A percentile compares a stretch with the other conserved stretches of the same genome.
Conservation (phyloP, 495 filamentous ascomycete genomes). For the Neurospora sp. region DNA sequence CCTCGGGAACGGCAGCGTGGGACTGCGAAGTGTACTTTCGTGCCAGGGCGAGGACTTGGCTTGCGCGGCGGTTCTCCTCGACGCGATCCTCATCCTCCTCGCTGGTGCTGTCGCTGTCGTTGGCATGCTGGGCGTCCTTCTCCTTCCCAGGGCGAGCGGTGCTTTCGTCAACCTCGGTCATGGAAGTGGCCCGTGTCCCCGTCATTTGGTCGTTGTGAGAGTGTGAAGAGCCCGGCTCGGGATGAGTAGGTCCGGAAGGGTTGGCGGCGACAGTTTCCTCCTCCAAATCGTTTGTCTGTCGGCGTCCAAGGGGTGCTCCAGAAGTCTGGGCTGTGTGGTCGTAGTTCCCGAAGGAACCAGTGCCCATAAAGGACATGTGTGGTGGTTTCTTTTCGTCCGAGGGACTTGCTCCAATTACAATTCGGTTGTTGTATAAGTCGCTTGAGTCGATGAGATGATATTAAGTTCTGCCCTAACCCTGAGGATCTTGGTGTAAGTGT, state of each 20-base stretch:
- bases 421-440: background rate
- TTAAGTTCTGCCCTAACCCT: background rate
- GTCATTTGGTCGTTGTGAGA: constrained; percentile 14
- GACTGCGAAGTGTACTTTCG: constrained; percentile 36
- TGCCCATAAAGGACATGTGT: constrained; percentile 34
- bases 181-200: constrained; percentile 24
- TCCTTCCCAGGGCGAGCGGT: constrained; percentile 8
- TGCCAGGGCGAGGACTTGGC: constrained; percentile 36
- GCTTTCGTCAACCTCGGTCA: constrained; percentile 23
- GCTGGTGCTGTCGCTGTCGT: constrained; percentile 18
- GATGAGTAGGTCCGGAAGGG: background rate
- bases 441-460: background rate
- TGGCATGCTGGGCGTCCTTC: constrained; percentile 13
- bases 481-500: background rate
- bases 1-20: constrained; percentile 15
- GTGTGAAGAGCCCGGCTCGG: constrained; percentile 9
- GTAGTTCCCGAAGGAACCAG: constrained; percentile 33
- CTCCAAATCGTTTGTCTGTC: constrained; percentile 15
- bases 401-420: background rate
- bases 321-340: constrained; percentile 32
- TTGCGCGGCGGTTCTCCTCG: constrained; percentile 31
- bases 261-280: background rate
- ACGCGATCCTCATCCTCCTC: constrained; percentile 27
- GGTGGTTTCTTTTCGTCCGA: background rate
- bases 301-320: constrained; percentile 16